Conservation (phyloP, 192 early-diverging fungal species). For the Podila minutissima region DNA sequence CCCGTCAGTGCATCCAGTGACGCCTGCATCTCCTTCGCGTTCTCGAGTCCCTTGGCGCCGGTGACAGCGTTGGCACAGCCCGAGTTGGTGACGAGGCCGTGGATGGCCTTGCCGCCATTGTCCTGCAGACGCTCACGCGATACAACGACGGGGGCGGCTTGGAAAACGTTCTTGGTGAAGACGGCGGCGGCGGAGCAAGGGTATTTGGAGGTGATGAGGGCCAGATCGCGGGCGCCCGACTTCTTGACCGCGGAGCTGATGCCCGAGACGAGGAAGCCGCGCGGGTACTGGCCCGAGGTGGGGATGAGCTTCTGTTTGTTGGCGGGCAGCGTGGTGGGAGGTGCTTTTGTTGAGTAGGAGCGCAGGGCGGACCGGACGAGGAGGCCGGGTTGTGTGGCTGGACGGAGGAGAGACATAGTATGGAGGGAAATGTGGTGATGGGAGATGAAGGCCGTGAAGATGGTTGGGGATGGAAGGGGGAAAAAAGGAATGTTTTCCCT, state of each 20-base stretch:
- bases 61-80: constrained; percentile 98
- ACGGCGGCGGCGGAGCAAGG: constrained; percentile 86
- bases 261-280: constrained; percentile 85
- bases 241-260: constrained; percentile 85
- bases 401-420: too few relatives aligned
- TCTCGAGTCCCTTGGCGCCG: constrained; percentile 80
- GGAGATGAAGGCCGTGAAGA: too few relatives aligned
- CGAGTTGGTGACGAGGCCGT: constrained; percentile 81
- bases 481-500: too few relatives aligned
- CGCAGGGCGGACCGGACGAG: neutral
- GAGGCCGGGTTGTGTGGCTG: too few relatives aligned
- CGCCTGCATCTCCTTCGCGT: constrained; percentile 78
- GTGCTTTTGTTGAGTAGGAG: constrained; percentile 43
- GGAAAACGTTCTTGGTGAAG: constrained; percentile 93
- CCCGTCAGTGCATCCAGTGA: constrained; percentile 66
- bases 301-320: constrained; percentile 77
- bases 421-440: too few relatives aligned
- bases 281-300: constrained; percentile 80
- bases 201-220: constrained; percentile 73
- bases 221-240: constrained; percentile 80
- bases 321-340: constrained; percentile 37
- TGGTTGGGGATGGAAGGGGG: too few relatives aligned
- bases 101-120: constrained; percentile 53
- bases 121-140: constrained; percentile 69
- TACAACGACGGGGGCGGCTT: constrained; percentile 89